Evolutionary conservation across 495 filamentous ascomycete species (phyloP).

Genomic region (Neurospora sublineolata): DNA sequence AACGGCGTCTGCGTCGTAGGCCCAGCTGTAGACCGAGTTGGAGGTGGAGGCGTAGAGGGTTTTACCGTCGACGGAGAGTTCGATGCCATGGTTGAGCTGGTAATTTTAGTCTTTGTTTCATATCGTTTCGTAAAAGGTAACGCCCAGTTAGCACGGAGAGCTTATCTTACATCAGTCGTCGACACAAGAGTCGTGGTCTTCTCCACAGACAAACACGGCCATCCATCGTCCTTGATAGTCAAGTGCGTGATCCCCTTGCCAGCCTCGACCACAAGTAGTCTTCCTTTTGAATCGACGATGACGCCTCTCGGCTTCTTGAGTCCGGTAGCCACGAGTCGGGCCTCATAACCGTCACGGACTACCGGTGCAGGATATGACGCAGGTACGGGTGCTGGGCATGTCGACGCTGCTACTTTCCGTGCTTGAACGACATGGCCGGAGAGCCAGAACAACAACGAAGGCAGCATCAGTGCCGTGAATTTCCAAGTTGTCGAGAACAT

Average conservation of each 20-base stretch:
- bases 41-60: slow-evolving; percentile 54
- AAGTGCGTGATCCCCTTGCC: slow-evolving; percentile 44
- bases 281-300: slow-evolving; percentile 46
- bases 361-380: slow-evolving; percentile 29
- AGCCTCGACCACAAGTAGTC: slow-evolving; percentile 49
- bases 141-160: not conserved
- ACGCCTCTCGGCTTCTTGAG: slow-evolving; percentile 47
- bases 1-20: slow-evolving; percentile 40
- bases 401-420: not conserved
- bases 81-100: slow-evolving; percentile 51
- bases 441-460: not conserved
- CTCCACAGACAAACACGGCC: slow-evolving; percentile 30
- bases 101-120: not conserved
- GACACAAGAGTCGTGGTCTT: slow-evolving; percentile 14
- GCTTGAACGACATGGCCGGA: not conserved
- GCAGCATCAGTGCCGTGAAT: not conserved
- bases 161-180: slow-evolving; percentile 28
- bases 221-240: slow-evolving; percentile 35
- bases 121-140: not conserved
- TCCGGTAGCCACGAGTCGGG: slow-evolving; percentile 42
- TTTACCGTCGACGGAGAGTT: slow-evolving; percentile 46
- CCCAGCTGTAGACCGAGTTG: slow-evolving; percentile 46
- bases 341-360: slow-evolving; percentile 45
- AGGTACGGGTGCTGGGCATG: slow-evolving; percentile 17
- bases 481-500: not conserved